A percentile compares a stretch with the other conserved stretches of the same genome.
These are phyloP conservation scores for Solanum arcanum DNA, from an alignment of 257 asterid genomes.

Conservation along the genomic window DNA sequence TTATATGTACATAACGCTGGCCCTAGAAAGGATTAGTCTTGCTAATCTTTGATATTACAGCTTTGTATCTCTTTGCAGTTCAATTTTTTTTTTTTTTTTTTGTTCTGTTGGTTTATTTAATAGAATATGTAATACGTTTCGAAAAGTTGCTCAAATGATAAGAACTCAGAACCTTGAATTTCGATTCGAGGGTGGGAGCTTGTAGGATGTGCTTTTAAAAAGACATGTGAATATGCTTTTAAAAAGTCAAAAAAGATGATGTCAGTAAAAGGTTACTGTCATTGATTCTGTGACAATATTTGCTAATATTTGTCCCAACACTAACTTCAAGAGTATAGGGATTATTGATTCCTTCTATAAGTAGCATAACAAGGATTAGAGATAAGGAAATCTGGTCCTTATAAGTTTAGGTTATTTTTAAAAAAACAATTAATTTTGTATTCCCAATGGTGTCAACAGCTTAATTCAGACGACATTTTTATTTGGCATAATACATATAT, in stretches of 20 bases:
- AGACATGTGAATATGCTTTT: neutral
- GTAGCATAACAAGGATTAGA: neutral
- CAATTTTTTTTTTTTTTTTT: neutral
- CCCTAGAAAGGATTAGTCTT: neutral
- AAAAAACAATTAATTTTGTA: neutral
- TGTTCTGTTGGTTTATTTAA: neutral
- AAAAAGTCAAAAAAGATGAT: neutral
- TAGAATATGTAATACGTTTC: neutral
- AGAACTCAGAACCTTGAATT: neutral
- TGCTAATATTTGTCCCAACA: neutral
- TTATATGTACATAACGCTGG: neutral
- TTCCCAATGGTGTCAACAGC: neutral
- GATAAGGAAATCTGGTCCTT: neutral
- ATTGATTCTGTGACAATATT: neutral
- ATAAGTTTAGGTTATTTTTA: neutral
- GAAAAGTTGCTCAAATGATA: neutral
- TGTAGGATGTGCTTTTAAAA: neutral
- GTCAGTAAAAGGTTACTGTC: neutral
- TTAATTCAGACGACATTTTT: neutral
- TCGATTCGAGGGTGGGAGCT: neutral
- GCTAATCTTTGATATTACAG: neutral
- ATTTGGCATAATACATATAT: neutral
- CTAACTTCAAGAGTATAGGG: neutral
- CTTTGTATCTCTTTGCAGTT: neutral
- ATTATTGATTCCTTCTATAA: neutral